phyloP scores from a whole-genome alignment of 2,329 filamentous ascomycete genomes.

The Claviceps sp. region DNA sequence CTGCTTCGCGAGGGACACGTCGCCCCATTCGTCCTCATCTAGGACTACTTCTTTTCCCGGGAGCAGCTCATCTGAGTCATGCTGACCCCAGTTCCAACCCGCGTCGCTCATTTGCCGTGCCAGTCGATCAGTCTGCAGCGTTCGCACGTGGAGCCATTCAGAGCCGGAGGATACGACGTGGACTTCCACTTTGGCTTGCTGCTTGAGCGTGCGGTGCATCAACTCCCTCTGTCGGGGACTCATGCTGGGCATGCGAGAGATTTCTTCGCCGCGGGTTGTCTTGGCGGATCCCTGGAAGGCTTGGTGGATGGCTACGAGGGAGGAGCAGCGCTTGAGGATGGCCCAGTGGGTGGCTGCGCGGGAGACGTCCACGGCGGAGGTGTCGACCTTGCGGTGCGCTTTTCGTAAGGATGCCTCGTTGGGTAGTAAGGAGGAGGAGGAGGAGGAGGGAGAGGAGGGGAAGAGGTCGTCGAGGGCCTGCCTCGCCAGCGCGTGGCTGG shows the following conservation, averaged over 20 bases:
- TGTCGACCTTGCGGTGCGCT: constrained; percentile 12
- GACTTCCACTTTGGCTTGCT: constrained; percentile 21
- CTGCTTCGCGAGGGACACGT: constrained; percentile 20
- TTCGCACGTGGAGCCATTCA: constrained; percentile 22
- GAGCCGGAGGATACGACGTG: constrained; percentile 22
- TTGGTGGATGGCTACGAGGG: constrained; percentile 19
- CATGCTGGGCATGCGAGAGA: constrained; percentile 6
- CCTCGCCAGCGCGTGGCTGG: constrained; percentile 8
- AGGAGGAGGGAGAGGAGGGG: neutral
- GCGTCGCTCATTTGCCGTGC: constrained; percentile 26
- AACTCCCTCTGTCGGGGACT: constrained; percentile 15
- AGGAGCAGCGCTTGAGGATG: constrained; percentile 18
- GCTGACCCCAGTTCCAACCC: constrained; percentile 29
- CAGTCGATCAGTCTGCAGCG: constrained; percentile 19
- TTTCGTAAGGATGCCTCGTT: too few relatives aligned
- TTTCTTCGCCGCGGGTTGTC: constrained; percentile 12
- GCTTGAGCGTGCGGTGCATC: constrained; percentile 19
- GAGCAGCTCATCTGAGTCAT: constrained; percentile 7
- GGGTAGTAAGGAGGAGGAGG: too few relatives aligned
- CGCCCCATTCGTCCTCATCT: constrained; percentile 21
- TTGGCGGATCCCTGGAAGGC: constrained; percentile 20
- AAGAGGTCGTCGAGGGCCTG: constrained; percentile 8
- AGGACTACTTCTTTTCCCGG: constrained; percentile 10
- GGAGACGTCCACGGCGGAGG: constrained; percentile 11
- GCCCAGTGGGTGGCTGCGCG: constrained; percentile 17